Evolutionary conservation across 805 yeast genomes (phyloP), one percentile per base, ranked within the genome.

Genomic region (Kodamaea fukazawae): DNA sequence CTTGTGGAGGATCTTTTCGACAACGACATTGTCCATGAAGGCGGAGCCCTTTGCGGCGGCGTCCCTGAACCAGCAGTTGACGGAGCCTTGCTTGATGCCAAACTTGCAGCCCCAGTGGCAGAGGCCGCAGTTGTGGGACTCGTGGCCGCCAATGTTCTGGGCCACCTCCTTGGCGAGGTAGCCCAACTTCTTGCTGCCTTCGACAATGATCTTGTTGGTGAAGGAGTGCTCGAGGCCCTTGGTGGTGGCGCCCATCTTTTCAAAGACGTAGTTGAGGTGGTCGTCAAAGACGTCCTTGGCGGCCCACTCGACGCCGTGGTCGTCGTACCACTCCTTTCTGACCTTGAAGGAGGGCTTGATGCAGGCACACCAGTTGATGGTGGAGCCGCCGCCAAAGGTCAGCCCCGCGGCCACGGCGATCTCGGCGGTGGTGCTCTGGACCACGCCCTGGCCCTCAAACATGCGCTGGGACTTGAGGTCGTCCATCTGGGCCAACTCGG

Each of bases 281-380:
- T 62, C 55, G 39, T 75, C 79, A 48, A 60, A 76, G 12, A 45
- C 54, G 11, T 60, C 67, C 8, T 53, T 50, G 3, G 70, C 73
- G n/a, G 64, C 76, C 63, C 71, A 73, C 7, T 71, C 73, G 8
- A 69, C 61, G 0, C 75, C 76, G 37, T 55, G 59, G 17, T 67
- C 59, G 33, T 63, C 67, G 28, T 66, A 72, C 79, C 79, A 77
- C 48, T 75, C 79, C 23, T 65, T 57, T 35, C 82, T 66, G 3
- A 76, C 75, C 38, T 63, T 62, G 53, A 68, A 71, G 1, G 77
- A 76, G 0, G 81, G 72, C 29, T 61, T 65, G 40, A 77, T 49
- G 42, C 73, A 63, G 12, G 81, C 80, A 9, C 75, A 68, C 82
- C 82, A 77, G 57, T 77, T 77, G 31, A 77, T 71, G 10, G 81